Conservation (phyloP, 306 rosid species). For the Abrus pulchellus region DNA sequence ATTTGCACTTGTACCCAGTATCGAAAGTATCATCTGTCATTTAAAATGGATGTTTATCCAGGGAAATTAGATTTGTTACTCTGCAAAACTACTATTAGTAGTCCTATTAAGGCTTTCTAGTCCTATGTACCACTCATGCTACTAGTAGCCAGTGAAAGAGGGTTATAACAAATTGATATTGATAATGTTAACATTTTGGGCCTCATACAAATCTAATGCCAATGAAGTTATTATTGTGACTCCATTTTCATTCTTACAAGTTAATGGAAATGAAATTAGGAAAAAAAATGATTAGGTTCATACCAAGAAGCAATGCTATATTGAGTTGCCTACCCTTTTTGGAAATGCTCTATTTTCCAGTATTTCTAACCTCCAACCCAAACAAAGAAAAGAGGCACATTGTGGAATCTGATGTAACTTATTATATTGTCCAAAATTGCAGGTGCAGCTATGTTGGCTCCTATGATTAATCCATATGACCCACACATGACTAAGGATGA, state of each 20-base stretch:
- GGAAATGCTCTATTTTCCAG: slow-evolving; percentile 3
- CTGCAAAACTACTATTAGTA: background rate
- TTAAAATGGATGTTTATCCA: background rate
- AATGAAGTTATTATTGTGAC: background rate
- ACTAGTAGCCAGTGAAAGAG: background rate
- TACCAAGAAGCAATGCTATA: slow-evolving; percentile 29
- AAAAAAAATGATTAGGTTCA: slow-evolving; percentile 8
- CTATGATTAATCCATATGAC: slow-evolving; percentile 86
- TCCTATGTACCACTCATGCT: background rate
- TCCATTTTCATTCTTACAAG: slow-evolving; percentile 29
- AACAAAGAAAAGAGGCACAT: background rate
- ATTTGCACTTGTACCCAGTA: background rate
- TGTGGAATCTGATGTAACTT: slow-evolving; percentile 35
- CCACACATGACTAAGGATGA: slow-evolving; percentile 81
- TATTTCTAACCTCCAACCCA: background rate
- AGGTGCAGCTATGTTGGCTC: slow-evolving; percentile 92
- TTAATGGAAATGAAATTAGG: slow-evolving; percentile 18
- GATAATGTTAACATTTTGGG: slow-evolving; percentile 32
- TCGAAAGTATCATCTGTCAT: background rate
- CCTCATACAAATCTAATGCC: background rate
- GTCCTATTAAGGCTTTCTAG: slow-evolving; percentile 9
- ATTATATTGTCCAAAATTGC: slow-evolving; percentile 50
- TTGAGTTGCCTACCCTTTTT: slow-evolving; percentile 30
- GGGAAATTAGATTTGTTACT: background rate
- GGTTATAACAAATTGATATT: background rate